Conservation (phyloP, 768 basidiomycete species). For the Sutorius australiensis region DNA sequence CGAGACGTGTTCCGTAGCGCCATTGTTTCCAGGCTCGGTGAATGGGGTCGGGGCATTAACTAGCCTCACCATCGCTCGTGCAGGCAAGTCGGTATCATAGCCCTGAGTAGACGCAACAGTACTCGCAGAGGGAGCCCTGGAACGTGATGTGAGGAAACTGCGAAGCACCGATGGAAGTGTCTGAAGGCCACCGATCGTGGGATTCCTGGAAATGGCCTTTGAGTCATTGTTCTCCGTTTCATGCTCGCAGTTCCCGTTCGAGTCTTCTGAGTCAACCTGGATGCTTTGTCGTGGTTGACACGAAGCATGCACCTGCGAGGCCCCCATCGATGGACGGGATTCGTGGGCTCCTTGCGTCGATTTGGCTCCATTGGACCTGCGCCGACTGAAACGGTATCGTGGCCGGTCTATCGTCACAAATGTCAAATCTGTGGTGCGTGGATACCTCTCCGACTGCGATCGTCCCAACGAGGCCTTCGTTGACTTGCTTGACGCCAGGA, state of each 20-base stretch:
- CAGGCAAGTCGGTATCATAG: background rate
- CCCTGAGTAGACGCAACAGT: constrained; percentile 13
- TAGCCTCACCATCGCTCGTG: background rate
- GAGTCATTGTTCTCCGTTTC: constrained; percentile 6
- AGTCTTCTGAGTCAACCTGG: background rate
- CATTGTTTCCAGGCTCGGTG: background rate
- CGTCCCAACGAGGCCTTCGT: constrained; percentile 10
- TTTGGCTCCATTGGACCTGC: constrained; percentile 9
- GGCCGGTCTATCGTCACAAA: constrained; percentile 24
- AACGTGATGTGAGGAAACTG: constrained; percentile 10
- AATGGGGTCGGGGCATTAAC: background rate
- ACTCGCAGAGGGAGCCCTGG: constrained; percentile 23
- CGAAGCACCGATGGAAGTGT: constrained; percentile 7
- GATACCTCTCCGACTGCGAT: constrained; percentile 25
- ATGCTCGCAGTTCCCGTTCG: background rate
- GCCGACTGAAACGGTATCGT: constrained; percentile 15
- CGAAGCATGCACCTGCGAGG: background rate
- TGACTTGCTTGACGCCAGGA: background rate
- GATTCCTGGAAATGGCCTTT: background rate
- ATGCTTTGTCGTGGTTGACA: background rate
- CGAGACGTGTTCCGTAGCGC: constrained; percentile 11
- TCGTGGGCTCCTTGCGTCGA: background rate
- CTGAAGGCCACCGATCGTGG: background rate
- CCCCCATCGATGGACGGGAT: background rate
- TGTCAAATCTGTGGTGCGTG: constrained; percentile 16